Evolutionary conservation across 2,329 filamentous ascomycete genomes (phyloP).

Genomic region (Teratosphaeria gauchensis): DNA sequence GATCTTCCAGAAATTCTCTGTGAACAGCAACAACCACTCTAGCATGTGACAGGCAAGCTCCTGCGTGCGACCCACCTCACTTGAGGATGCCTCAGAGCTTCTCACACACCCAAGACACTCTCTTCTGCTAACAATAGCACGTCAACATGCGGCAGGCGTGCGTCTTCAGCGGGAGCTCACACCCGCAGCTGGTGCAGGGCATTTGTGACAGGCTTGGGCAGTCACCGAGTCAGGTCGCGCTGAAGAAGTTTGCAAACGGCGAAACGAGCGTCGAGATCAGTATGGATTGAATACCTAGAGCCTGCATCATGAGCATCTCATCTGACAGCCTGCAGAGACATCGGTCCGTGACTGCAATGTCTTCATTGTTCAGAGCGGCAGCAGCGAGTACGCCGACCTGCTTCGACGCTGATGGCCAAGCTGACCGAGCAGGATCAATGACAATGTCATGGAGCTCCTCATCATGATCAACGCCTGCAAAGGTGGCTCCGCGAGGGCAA

Average conservation of each 20-base stretch:
- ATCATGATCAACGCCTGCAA: slow-evolving; percentile 99
- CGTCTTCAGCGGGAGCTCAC: slow-evolving; percentile 58
- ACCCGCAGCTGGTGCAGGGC: slow-evolving; percentile 53
- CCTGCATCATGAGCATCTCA: not conserved
- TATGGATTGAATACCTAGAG: slow-evolving; percentile 19
- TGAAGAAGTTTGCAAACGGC: slow-evolving; percentile 60
- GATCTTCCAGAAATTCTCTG: not conserved
- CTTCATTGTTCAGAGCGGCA: slow-evolving; percentile 96
- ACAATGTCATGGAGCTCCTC: slow-evolving; percentile 97
- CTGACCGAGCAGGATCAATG: slow-evolving; percentile 61
- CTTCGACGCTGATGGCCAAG: slow-evolving; percentile 5
- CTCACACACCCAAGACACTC: not conserved
- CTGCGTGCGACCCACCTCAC: not conserved
- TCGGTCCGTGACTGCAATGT: slow-evolving; percentile 95
- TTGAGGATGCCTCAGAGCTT: not conserved
- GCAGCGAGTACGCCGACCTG: slow-evolving; percentile 49
- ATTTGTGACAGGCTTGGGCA: slow-evolving; percentile 58
- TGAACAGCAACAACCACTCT: not conserved
- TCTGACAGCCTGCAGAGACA: slow-evolving; percentile 30
- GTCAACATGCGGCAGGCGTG: slow-evolving; percentile 25
- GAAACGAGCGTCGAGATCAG: slow-evolving; percentile 61
- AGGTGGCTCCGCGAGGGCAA: slow-evolving; percentile 89
- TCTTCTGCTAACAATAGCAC: not conserved
- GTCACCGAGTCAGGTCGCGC: slow-evolving; percentile 48
- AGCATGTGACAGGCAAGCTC: not conserved